phyloP scores from a whole-genome alignment of 2,329 filamentous ascomycete genomes.

The Diaporthe australafricana region DNA sequence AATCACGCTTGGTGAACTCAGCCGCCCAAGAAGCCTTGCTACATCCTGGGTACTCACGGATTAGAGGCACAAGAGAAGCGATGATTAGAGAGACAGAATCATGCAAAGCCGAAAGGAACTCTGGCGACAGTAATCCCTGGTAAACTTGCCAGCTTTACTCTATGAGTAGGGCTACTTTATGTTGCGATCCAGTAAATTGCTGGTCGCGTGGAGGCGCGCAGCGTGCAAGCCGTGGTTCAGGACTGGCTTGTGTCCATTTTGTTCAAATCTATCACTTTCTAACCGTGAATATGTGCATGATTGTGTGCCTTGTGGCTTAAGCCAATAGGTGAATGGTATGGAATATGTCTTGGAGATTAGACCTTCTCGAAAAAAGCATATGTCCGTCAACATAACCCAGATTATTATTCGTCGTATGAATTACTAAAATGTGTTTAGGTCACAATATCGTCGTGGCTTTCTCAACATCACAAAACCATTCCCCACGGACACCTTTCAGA shows the following conservation, averaged over 20 bases:
- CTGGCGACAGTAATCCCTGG: neutral
- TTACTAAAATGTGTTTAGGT: neutral
- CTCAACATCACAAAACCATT: neutral
- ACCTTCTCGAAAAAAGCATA: neutral
- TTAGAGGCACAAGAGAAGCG: too few species aligned
- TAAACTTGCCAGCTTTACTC: too few species aligned
- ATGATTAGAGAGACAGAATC: neutral
- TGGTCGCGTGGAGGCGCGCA: neutral
- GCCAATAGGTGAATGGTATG: neutral
- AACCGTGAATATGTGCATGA: neutral
- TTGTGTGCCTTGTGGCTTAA: neutral
- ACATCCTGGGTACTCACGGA: neutral
- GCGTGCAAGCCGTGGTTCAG: too few species aligned
- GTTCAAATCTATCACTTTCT: neutral
- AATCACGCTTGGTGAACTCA: neutral
- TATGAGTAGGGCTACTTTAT: too few species aligned
- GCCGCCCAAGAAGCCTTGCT: neutral
- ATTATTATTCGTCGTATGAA: neutral
- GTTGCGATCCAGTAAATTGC: neutral
- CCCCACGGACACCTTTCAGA: neutral
- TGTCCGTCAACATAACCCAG: neutral
- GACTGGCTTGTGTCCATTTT: too few species aligned
- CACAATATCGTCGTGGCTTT: neutral
- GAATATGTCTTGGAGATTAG: neutral
- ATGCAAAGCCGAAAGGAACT: neutral